Evolutionary conservation across 192 early-diverging fungal genomes (phyloP).

Genomic region (Mortierella antarctica): DNA sequence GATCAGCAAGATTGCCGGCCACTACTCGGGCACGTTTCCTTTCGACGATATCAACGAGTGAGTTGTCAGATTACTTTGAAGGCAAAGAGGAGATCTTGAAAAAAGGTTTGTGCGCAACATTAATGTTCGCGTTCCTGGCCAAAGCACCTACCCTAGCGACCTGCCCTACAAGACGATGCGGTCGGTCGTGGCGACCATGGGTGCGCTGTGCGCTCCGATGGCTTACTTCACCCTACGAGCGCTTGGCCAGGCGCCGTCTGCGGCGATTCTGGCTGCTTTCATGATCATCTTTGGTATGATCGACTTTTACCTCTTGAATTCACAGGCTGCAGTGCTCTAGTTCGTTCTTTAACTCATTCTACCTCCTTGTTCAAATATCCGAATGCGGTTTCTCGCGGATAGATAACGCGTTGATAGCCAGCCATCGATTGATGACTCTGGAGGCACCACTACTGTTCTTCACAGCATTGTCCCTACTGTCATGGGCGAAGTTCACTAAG

Average conservation of each 20-base stretch:
- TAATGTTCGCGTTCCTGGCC: not conserved
- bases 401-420: slow-evolving; percentile 90
- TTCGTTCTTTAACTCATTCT: too few relatives aligned
- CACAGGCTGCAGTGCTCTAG: too few relatives aligned
- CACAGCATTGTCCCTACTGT: slow-evolving; percentile 74
- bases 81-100: too few relatives aligned
- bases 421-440: slow-evolving; percentile 89
- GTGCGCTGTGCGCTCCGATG: slow-evolving; percentile 80
- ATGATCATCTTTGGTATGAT: slow-evolving; percentile 78
- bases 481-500: slow-evolving; percentile 88
- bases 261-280: slow-evolving; percentile 76
- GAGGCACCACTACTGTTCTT: slow-evolving; percentile 93
- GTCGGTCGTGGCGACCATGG: slow-evolving; percentile 75
- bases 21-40: slow-evolving; percentile 88
- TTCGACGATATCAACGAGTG: slow-evolving; percentile 89
- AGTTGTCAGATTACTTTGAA: not conserved
- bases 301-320: not conserved
- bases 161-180: slow-evolving; percentile 87
- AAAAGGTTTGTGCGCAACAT: not conserved
- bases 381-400: not conserved
- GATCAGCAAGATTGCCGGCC: slow-evolving; percentile 68
- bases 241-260: slow-evolving; percentile 74
- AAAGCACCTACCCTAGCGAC: not conserved
- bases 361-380: not conserved
- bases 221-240: slow-evolving; percentile 81